These are phyloP conservation scores for Chaetomium olivaceum DNA, from an alignment of 2,329 filamentous ascomycete species.

Conservation along the genomic window DNA sequence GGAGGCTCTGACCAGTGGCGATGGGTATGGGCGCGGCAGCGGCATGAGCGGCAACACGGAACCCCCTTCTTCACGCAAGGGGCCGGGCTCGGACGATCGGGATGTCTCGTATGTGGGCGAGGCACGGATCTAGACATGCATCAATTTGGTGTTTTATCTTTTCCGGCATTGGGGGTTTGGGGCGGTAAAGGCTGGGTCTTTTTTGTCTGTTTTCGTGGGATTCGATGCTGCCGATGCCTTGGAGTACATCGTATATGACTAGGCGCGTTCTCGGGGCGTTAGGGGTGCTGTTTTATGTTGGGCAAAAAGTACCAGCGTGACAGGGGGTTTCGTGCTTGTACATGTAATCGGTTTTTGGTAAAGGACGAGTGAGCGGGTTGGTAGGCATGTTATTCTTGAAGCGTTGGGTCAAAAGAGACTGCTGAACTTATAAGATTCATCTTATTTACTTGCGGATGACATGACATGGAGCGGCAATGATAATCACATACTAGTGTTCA, in stretches of 20 bases:
- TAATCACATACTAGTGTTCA: not conserved
- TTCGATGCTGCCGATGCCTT: not conserved
- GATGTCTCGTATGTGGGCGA: constrained; percentile 24
- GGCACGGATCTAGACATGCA: not conserved
- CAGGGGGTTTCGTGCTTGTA: not conserved
- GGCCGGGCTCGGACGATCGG: constrained; percentile 1
- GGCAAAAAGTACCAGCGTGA: constrained; percentile 6
- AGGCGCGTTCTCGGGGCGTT: constrained; percentile 18
- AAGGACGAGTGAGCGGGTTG: not conserved
- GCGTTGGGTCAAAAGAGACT: not conserved
- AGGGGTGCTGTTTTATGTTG: constrained; percentile 10
- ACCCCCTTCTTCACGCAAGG: constrained; percentile 15
- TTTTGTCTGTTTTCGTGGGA: not conserved
- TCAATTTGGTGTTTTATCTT: not conserved
- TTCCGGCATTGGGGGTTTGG: not conserved
- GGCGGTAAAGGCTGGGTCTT: constrained; percentile 1
- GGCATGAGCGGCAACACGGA: constrained; percentile 11
- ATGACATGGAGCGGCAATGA: not conserved
- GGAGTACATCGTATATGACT: not conserved
- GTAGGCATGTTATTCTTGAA: not conserved
- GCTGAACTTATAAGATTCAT: not conserved
- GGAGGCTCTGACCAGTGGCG: constrained; percentile 28
- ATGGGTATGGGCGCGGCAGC: constrained; percentile 24
- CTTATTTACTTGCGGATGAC: not conserved
- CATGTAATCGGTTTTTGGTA: not conserved